Conservation (phyloP, 208 protist species). For the Leishmania mexicana region DNA sequence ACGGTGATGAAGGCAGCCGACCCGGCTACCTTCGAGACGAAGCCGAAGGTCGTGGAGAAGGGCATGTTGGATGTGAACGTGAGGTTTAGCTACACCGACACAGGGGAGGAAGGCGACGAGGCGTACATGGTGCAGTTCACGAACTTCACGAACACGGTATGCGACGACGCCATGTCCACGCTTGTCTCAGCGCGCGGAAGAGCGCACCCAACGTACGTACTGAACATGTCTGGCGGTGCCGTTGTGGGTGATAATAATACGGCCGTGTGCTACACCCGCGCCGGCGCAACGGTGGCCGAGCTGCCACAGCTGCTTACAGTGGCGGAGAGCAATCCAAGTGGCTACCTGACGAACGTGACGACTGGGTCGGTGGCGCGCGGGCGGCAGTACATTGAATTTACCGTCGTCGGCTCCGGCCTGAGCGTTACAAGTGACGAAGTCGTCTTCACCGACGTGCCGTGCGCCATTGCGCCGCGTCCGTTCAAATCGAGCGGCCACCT, state of each 20-base stretch:
- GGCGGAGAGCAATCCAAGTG: constrained; percentile 55
- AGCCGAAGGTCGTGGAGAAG: constrained; percentile 42
- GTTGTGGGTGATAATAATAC: constrained; percentile 31
- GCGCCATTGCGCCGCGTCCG: constrained; percentile 31
- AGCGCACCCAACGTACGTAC: constrained; percentile 56
- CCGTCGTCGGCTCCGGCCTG: constrained; percentile 58
- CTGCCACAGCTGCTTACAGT: constrained; percentile 79
- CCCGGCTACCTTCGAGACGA: constrained; percentile 60
- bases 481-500: constrained; percentile 44
- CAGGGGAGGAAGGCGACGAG: constrained; percentile 46
- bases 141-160: constrained; percentile 69
- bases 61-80: constrained; percentile 65
- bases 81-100: constrained; percentile 49
- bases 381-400: constrained; percentile 83
- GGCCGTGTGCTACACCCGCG: constrained; percentile 81
- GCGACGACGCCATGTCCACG: constrained; percentile 49
- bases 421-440: constrained; percentile 45
- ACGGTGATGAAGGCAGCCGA: constrained; percentile 38
- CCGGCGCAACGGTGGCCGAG: constrained; percentile 77
- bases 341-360: constrained; percentile 64
- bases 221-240: constrained; percentile 55
- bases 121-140: constrained; percentile 79
- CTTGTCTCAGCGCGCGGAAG: constrained; percentile 34
- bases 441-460: constrained; percentile 73
- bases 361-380: constrained; percentile 20